Conservation (phyloP, 2,329 filamentous ascomycete species). For the Exutisphaerella laricina region DNA sequence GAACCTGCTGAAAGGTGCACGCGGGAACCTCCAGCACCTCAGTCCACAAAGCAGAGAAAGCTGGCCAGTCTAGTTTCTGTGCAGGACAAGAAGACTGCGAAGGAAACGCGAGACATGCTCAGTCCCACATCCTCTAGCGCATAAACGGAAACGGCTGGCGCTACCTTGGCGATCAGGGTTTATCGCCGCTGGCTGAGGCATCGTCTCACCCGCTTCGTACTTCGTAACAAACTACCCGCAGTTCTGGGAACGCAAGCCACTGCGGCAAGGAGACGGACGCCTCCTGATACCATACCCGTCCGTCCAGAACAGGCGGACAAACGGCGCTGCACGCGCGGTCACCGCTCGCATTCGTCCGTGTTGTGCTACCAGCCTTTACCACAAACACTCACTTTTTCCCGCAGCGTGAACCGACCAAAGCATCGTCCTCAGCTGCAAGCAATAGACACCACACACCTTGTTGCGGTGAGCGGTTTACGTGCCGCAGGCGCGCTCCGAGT, state of each 20-base stretch:
- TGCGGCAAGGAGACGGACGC: slow-evolving; percentile 14
- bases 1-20: too few relatives aligned
- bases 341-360: slow-evolving; percentile 8
- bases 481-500: neutral
- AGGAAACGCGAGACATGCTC: slow-evolving; percentile 7
- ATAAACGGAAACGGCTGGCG: neutral
- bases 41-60: too few relatives aligned
- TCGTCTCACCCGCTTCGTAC: slow-evolving; percentile 15
- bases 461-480: slow-evolving; percentile 1
- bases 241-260: slow-evolving; percentile 3
- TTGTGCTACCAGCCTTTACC: slow-evolving; percentile 5
- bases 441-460: neutral
- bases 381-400: slow-evolving; percentile 2
- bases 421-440: neutral
- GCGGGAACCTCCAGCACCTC: too few relatives aligned
- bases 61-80: too few relatives aligned
- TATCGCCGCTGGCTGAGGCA: slow-evolving; percentile 8
- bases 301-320: slow-evolving; percentile 2
- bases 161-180: slow-evolving; percentile 2
- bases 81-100: too few relatives aligned
- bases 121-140: neutral
- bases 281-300: slow-evolving; percentile 4
- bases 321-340: slow-evolving; percentile 2
- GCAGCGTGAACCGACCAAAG: neutral
- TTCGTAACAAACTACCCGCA: slow-evolving; percentile 7